phyloP scores from a whole-genome alignment of 2,329 filamentous ascomycete species.

The Waltergamsia citrina region DNA sequence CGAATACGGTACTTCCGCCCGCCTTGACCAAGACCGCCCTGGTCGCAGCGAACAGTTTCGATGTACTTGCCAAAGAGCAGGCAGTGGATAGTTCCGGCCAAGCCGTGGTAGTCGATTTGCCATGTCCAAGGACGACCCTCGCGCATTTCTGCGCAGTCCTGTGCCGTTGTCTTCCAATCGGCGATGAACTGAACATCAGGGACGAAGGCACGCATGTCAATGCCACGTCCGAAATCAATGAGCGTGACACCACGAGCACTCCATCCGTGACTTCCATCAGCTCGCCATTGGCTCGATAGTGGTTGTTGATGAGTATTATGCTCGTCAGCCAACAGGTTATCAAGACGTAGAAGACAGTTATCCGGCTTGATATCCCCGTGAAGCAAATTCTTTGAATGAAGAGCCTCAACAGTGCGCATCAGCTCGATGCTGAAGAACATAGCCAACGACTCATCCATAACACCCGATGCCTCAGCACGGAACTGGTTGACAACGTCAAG shows the following conservation, averaged over 20 bases:
- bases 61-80: conserved; percentile 94
- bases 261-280: conserved; percentile 73
- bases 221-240: conserved; percentile 90
- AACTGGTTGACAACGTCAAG: conserved; percentile 92
- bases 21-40: conserved; percentile 44
- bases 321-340: conserved; percentile 29
- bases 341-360: conserved; percentile 85
- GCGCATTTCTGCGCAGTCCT: conserved; percentile 92
- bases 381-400: conserved; percentile 71
- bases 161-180: conserved; percentile 82
- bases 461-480: conserved; percentile 58
- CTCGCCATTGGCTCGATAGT: conserved; percentile 57
- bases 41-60: conserved; percentile 56
- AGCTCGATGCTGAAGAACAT: conserved; percentile 97
- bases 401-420: conserved; percentile 76
- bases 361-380: conserved; percentile 95
- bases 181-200: conserved; percentile 75
- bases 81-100: conserved; percentile 79
- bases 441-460: conserved; percentile 81
- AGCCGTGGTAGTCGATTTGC: conserved; percentile 92
- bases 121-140: conserved; percentile 94
- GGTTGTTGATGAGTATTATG: conserved; percentile 8
- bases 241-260: conserved; percentile 67
- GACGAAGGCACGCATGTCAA: conserved; percentile 82
- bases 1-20: conserved; percentile 69